These are phyloP conservation scores for Conticribra guillardii DNA, from an alignment of 108 stramenopile species.

Conservation along the genomic window DNA sequence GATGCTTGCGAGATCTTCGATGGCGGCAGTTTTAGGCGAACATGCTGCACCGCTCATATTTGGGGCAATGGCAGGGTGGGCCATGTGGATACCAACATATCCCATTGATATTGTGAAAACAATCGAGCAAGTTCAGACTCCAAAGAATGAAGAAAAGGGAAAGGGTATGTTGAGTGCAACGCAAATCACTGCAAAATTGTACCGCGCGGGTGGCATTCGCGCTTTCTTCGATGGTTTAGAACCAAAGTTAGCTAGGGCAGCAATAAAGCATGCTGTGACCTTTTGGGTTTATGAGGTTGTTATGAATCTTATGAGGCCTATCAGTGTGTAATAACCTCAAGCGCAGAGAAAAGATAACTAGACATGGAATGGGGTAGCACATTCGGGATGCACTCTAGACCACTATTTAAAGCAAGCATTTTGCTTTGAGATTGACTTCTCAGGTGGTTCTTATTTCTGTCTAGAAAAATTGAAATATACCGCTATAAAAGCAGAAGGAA, in stretches of 20 bases:
- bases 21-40: conserved; percentile 28
- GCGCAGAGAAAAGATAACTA: not conserved
- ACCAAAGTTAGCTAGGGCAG: conserved; percentile 59
- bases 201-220: conserved; percentile 49
- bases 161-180: conserved; percentile 23
- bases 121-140: conserved; percentile 47
- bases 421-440: no score
- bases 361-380: not conserved
- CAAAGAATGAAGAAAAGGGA: conserved; percentile 2
- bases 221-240: conserved; percentile 65
- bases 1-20: conserved; percentile 31
- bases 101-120: conserved; percentile 79
- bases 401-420: no score
- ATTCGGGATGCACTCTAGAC: no score
- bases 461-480: no score
- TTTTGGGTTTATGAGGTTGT: conserved; percentile 53
- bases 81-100: conserved; percentile 69
- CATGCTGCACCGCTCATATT: conserved; percentile 55
- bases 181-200: conserved; percentile 48
- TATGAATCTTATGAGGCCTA: conserved; percentile 31
- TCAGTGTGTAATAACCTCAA: not conserved
- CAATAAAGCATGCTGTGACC: conserved; percentile 68
- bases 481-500: no score
- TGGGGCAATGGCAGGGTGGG: conserved; percentile 60
- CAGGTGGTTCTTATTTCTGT: no score